Evolutionary conservation across 1,284 basidiomycete genomes (phyloP).

Genomic region (Malassezia pachydermatis): DNA sequence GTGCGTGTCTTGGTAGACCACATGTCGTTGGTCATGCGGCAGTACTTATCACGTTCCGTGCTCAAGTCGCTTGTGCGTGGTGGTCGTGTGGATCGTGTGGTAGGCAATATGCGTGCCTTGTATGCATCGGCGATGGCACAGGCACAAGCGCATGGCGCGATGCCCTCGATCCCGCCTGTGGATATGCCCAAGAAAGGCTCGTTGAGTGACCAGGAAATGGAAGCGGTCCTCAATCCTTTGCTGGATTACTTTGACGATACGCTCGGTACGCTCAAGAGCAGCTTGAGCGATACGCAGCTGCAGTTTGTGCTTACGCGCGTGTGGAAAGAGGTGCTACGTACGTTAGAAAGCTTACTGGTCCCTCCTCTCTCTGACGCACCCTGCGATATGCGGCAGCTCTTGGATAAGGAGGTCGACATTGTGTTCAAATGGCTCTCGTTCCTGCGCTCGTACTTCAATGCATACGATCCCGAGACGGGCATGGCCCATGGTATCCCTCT

Average conservation of each 20-base stretch:
- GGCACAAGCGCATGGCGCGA: slow-evolving; percentile 34
- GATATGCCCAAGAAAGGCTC: slow-evolving; percentile 49
- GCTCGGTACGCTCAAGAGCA: slow-evolving; percentile 79
- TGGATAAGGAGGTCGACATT: slow-evolving; percentile 90
- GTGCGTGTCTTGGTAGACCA: slow-evolving; percentile 87
- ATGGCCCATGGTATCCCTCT: slow-evolving; percentile 56
- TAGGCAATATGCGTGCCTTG: slow-evolving; percentile 44
- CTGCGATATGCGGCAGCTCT: slow-evolving; percentile 79
- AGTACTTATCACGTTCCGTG: slow-evolving; percentile 69
- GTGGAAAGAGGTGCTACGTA: slow-evolving; percentile 89
- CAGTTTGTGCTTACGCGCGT: slow-evolving; percentile 84
- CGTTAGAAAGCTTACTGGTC: slow-evolving; percentile 79
- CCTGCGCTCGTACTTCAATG: slow-evolving; percentile 85
- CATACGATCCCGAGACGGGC: slow-evolving; percentile 74
- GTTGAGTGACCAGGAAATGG: slow-evolving; percentile 83
- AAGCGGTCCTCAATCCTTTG: slow-evolving; percentile 77
- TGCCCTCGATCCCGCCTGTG: slow-evolving; percentile 39
- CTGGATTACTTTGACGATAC: slow-evolving; percentile 97
- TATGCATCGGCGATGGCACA: slow-evolving; percentile 40
- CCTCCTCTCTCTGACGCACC: slow-evolving; percentile 81
- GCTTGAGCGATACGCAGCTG: slow-evolving; percentile 59
- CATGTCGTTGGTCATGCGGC: slow-evolving; percentile 89
- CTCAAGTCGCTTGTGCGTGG: slow-evolving; percentile 51
- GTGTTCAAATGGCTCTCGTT: slow-evolving; percentile 90
- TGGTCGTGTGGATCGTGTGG: slow-evolving; percentile 42